Percentiles rank a stretch among this genome's conserved stretches.
These are phyloP conservation scores for Aegilops longissima DNA, from an alignment of 176 grass and related monocot genomes.

Conservation along the genomic window DNA sequence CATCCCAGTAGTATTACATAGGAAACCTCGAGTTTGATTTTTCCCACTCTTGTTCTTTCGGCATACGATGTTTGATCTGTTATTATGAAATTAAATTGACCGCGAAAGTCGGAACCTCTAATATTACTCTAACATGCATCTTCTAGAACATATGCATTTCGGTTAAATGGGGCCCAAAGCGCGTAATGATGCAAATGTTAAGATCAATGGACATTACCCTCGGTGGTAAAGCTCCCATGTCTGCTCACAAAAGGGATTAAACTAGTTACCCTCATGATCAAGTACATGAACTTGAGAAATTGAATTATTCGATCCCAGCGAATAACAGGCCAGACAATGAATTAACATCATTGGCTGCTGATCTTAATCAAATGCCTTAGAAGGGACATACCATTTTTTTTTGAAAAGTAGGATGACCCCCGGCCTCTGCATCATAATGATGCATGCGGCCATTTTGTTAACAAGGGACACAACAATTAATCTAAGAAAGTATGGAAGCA, in stretches of 20 bases:
- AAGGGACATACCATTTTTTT: background rate
- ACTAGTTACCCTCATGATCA: background rate
- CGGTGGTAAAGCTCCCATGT: background rate
- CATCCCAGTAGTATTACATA: background rate
- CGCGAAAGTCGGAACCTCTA: background rate
- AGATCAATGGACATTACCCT: conserved; percentile 12
- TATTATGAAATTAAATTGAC: background rate
- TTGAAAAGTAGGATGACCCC: too few species aligned
- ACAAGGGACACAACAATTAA: conserved; percentile 20
- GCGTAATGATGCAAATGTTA: background rate
- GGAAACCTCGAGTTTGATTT: background rate
- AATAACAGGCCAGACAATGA: background rate
- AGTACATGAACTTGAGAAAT: background rate
- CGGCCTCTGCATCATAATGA: too few species aligned
- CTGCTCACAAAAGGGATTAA: background rate
- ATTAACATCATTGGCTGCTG: background rate
- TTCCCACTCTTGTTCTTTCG: background rate
- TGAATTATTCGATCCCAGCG: background rate
- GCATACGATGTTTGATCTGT: background rate
- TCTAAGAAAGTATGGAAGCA: background rate
- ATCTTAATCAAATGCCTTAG: conserved; percentile 39
- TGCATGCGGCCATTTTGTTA: too few species aligned
- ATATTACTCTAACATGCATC: background rate
- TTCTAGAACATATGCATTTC: background rate
- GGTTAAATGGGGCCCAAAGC: background rate